phyloP scores from a whole-genome alignment of 257 asterid species.

The Prunella vulgaris region DNA sequence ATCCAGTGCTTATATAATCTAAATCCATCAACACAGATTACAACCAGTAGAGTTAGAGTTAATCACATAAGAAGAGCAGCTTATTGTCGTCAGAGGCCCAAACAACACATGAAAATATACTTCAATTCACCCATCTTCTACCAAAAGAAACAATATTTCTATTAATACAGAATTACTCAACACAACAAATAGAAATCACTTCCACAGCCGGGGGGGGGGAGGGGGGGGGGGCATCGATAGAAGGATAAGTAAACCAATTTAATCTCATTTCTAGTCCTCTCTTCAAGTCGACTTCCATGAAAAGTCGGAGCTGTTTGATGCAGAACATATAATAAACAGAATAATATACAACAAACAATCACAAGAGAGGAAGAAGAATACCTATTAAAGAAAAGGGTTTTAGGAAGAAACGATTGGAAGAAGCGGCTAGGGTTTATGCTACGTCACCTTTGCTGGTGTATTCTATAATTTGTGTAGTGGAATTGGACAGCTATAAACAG shows the following conservation, averaged over 20 bases:
- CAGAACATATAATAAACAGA: not conserved
- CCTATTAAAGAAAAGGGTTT: conserved; percentile 21
- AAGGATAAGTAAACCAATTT: not conserved
- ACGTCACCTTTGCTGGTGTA: not conserved
- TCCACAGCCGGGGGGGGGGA: not conserved
- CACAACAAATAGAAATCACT: not conserved
- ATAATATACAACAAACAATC: not conserved
- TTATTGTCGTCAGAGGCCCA: not conserved
- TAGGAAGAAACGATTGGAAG: not conserved
- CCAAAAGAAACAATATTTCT: not conserved
- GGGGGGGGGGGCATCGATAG: not conserved
- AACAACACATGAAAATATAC: not conserved
- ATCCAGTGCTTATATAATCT: not conserved
- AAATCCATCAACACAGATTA: not conserved
- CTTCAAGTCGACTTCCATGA: not conserved
- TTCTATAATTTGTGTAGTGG: not conserved
- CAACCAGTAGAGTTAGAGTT: not conserved
- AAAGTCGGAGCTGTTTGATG: not conserved
- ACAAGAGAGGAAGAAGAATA: not conserved
- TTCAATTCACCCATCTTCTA: not conserved
- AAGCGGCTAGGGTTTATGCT: conserved; percentile 41
- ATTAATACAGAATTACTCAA: too few relatives aligned
- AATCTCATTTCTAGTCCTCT: not conserved
- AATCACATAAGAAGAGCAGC: not conserved
- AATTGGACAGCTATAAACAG: not conserved